phyloP scores from a whole-genome alignment of 1,284 basidiomycete species.

The Rhizoctonia solani region DNA sequence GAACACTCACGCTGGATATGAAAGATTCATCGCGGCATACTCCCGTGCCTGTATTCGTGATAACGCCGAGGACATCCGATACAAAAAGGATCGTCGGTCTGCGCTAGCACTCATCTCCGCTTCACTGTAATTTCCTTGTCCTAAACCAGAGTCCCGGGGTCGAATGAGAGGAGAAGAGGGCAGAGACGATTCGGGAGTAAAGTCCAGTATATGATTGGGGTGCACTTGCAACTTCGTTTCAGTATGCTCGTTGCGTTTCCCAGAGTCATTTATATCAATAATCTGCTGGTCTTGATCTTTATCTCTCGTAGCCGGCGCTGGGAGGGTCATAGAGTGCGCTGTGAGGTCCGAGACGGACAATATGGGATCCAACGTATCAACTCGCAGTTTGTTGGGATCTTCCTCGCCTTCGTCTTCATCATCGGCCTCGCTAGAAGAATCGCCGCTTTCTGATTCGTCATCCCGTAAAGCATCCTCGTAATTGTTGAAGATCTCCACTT shows the following conservation, averaged over 20 bases:
- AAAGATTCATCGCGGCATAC: conserved; percentile 22
- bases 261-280: not conserved
- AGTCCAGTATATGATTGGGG: conserved; percentile 44
- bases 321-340: not conserved
- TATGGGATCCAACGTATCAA: conserved; percentile 28
- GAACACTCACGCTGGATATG: conserved; percentile 45
- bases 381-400: conserved; percentile 1
- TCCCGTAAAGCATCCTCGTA: conserved; percentile 91
- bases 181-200: conserved; percentile 46
- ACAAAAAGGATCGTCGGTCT: conserved; percentile 23
- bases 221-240: conserved; percentile 44
- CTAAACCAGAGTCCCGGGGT: conserved; percentile 13
- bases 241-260: not conserved
- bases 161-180: conserved; percentile 30
- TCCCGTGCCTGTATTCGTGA: conserved; percentile 24
- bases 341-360: conserved; percentile 18
- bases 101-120: conserved; percentile 28
- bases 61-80: conserved; percentile 17
- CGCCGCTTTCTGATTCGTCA: conserved; percentile 53
- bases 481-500: conserved; percentile 88
- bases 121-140: conserved; percentile 17
- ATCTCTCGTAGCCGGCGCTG: not conserved
- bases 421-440: conserved; percentile 84
- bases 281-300: not conserved
- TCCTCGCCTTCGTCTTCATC: conserved; percentile 73